Base-by-base conservation (phyloP, 306 rosid genomes). In the Dicorynia guianensis region DNA sequence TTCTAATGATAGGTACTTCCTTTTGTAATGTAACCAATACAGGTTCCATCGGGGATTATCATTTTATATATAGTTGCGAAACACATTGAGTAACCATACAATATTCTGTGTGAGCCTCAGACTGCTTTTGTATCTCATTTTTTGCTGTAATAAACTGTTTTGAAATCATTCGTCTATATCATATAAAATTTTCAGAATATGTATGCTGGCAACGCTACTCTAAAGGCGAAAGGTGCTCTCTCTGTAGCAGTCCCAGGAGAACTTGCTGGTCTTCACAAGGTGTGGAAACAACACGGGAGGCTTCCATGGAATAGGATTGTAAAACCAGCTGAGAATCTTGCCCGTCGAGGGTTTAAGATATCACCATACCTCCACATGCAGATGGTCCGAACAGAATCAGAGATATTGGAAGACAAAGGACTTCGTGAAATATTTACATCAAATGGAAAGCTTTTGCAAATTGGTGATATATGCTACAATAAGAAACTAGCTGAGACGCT, bases 301-400 rank as follows among this genome's bases (percentile, higher is more conserved):
- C 92, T 92, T 72, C 88, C 89, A 49, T 94, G 98, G 98, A 7
- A 80, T 30, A 87, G 88, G 71, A 93, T 90, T 69, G 89, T 91
- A 20, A 65, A 72, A 60, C 98, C 97, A 36, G 84, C 97, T 11
- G 88, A 81, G 83, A 72, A 18, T 68, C 94, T 91, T 18, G 97
- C 98, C 59, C 83, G 73, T 19, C 46, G 4, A 59, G 98, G 98
- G 20, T 90, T 88, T 20, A 84, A 80, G 85, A 76, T 94, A 78
- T 87, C 97, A 33, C 88, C 88, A 33, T 94, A 84, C 76, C 88
- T 91, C 42, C 78, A 6, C 61, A 63, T 81, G 81, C 97, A 88
- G 65, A 81, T 94, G 94, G 78, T 66, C 47, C 7, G 0, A 49
- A 64, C 91, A 30, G 67, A 88, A 77, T 74, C 90, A 33, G 84